A percentile compares a stretch with the other conserved stretches of the same genome.
Conservation (phyloP, 2,329 filamentous ascomycete genomes). For the Penicillium vulpinum region DNA sequence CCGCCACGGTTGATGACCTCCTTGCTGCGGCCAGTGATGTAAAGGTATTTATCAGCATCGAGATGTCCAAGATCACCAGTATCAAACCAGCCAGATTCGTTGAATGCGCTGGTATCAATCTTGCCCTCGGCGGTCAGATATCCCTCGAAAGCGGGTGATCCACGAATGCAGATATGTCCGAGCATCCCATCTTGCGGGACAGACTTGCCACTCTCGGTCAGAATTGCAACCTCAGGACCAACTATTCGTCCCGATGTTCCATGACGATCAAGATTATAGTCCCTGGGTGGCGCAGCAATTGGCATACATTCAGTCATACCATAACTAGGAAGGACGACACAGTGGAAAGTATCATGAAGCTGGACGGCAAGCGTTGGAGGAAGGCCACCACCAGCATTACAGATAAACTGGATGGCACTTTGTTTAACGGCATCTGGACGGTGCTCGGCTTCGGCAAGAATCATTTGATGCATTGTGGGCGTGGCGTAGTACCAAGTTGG, state of each 20-base stretch:
- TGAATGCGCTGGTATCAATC: slow-evolving; percentile 39
- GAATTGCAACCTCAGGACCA: slow-evolving; percentile 54
- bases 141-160: slow-evolving; percentile 54
- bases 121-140: slow-evolving; percentile 19
- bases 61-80: slow-evolving; percentile 58
- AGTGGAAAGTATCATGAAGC: slow-evolving; percentile 53
- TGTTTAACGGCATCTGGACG: slow-evolving; percentile 45
- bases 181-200: slow-evolving; percentile 37
- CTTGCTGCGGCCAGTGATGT: slow-evolving; percentile 57
- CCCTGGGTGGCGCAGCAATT: slow-evolving; percentile 56
- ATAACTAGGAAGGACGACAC: slow-evolving; percentile 57
- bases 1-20: slow-evolving; percentile 60
- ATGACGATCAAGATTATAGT: slow-evolving; percentile 53
- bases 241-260: slow-evolving; percentile 56
- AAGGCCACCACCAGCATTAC: slow-evolving; percentile 57
- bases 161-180: slow-evolving; percentile 54
- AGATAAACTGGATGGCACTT: slow-evolving; percentile 54
- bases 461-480: slow-evolving; percentile 58
- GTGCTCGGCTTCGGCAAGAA: slow-evolving; percentile 49
- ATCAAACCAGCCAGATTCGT: slow-evolving; percentile 54
- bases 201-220: slow-evolving; percentile 44
- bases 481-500: slow-evolving; percentile 62
- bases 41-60: slow-evolving; percentile 54
- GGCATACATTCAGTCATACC: slow-evolving; percentile 64
- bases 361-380: slow-evolving; percentile 53